A percentile compares a stretch with the other conserved stretches of the same genome.
phyloP scores from a whole-genome alignment of 305 asterid species.

The Solanum aculeatissimum region DNA sequence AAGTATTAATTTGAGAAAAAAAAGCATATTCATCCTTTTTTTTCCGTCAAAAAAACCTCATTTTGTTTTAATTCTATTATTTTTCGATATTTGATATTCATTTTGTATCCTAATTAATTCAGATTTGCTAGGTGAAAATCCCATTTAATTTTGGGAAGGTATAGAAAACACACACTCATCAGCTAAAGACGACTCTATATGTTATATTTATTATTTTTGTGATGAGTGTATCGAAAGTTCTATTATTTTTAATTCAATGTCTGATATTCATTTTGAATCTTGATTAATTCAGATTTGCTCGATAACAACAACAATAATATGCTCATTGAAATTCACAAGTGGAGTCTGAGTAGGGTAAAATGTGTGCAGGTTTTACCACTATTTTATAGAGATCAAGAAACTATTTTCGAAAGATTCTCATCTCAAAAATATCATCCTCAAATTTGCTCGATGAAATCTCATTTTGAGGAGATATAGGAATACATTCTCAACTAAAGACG shows the following conservation, averaged over 20 bases:
- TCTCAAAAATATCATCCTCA: too few relatives aligned
- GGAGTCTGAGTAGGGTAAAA: accelerated
- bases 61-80: background rate
- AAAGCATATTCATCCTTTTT: background rate
- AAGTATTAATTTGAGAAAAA: background rate
- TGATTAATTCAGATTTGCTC: background rate
- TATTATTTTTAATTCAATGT: too few relatives aligned
- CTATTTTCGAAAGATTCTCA: too few relatives aligned
- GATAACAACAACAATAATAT: too few relatives aligned
- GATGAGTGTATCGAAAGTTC: accelerated
- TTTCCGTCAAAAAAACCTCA: background rate
- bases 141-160: too few relatives aligned
- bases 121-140: background rate
- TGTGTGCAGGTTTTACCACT: too few relatives aligned
- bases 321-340: too few relatives aligned
- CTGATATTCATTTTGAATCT: background rate
- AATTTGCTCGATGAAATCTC: background rate
- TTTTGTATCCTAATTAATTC: background rate
- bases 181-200: too few relatives aligned
- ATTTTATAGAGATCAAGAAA: too few relatives aligned
- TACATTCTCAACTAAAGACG: background rate
- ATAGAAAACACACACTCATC: too few relatives aligned
- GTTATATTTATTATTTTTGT: too few relatives aligned
- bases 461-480: background rate
- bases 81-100: background rate